phyloP scores from a whole-genome alignment of 2,329 filamentous ascomycete species.

The Claviceps africana region DNA sequence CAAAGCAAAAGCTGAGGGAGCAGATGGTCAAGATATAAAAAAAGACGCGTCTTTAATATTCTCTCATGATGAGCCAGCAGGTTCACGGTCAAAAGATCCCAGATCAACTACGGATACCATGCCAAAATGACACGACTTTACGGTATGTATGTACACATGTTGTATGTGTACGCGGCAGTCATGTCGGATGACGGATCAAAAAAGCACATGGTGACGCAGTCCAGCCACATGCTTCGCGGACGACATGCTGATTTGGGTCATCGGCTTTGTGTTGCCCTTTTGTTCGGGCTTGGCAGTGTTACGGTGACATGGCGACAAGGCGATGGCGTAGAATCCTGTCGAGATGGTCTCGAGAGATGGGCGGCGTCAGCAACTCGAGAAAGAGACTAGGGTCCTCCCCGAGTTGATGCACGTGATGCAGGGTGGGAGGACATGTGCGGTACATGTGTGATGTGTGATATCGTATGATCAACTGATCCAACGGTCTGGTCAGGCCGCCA shows the following conservation, averaged over 20 bases:
- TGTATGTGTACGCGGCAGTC: too few relatives aligned
- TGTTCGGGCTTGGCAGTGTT: neutral
- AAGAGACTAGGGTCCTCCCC: neutral
- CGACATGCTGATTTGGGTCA: neutral
- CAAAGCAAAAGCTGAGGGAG: neutral
- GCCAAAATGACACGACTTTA: neutral
- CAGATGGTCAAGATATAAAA: neutral
- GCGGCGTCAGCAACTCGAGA: neutral
- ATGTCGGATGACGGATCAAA: neutral
- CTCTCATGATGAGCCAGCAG: neutral
- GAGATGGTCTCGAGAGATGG: neutral
- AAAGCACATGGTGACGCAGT: neutral
- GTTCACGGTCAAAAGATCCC: neutral
- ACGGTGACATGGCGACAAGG: neutral
- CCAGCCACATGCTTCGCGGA: neutral
- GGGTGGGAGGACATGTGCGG: neutral
- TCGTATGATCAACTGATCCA: too few relatives aligned
- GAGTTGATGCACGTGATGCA: neutral
- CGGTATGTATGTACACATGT: too few relatives aligned
- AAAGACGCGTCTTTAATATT: neutral
- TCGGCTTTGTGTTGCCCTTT: neutral
- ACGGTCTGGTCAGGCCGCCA: too few relatives aligned
- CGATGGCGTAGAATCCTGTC: neutral
- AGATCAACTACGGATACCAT: neutral
- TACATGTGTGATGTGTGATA: too few relatives aligned